Percentiles rank a stretch among this genome's conserved stretches.
Conservation (phyloP, 768 basidiomycete genomes). For the Rhizopogon roseolus region DNA sequence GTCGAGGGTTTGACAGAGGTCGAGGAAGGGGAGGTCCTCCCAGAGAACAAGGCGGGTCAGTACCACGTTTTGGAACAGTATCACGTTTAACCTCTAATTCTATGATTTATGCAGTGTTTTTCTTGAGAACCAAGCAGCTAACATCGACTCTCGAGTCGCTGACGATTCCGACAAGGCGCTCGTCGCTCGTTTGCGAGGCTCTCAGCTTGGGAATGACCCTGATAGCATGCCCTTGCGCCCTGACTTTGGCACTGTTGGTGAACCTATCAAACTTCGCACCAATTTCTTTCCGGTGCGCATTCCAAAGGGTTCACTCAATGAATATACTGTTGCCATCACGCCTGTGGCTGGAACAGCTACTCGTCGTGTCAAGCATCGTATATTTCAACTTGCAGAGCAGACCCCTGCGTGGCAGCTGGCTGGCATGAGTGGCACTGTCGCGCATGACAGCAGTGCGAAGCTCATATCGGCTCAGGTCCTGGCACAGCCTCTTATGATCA, state of each 20-base stretch:
- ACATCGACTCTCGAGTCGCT: slow-evolving; percentile 49
- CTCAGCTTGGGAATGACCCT: slow-evolving; percentile 15
- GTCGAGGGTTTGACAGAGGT: slow-evolving; percentile 24
- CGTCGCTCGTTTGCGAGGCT: slow-evolving; percentile 28
- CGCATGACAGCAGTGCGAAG: slow-evolving; percentile 45
- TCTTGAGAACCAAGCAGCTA: slow-evolving; percentile 32
- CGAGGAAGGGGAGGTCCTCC: slow-evolving; percentile 22
- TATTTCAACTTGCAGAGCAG: slow-evolving; percentile 45
- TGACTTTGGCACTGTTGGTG: slow-evolving; percentile 40
- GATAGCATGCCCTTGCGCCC: slow-evolving; percentile 43
- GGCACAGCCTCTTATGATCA: slow-evolving; percentile 37
- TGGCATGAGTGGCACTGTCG: slow-evolving; percentile 35
- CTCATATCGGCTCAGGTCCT: slow-evolving; percentile 37
- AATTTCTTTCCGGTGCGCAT: slow-evolving; percentile 50
- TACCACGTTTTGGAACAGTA: slow-evolving; percentile 1
- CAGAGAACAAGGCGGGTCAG: slow-evolving; percentile 39
- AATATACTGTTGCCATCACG: slow-evolving; percentile 42
- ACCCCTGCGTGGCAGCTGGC: slow-evolving; percentile 36
- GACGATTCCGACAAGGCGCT: slow-evolving; percentile 40
- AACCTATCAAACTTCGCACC: slow-evolving; percentile 40
- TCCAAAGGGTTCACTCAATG: slow-evolving; percentile 42
- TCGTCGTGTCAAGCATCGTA: slow-evolving; percentile 39
- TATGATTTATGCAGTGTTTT: slow-evolving; percentile 31
- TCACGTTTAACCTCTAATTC: not conserved
- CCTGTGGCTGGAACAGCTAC: slow-evolving; percentile 28